A percentile compares a stretch with the other conserved stretches of the same genome.
Conservation (phyloP, 108 stramenopile species). For the Fistulifera pelliculosa region DNA sequence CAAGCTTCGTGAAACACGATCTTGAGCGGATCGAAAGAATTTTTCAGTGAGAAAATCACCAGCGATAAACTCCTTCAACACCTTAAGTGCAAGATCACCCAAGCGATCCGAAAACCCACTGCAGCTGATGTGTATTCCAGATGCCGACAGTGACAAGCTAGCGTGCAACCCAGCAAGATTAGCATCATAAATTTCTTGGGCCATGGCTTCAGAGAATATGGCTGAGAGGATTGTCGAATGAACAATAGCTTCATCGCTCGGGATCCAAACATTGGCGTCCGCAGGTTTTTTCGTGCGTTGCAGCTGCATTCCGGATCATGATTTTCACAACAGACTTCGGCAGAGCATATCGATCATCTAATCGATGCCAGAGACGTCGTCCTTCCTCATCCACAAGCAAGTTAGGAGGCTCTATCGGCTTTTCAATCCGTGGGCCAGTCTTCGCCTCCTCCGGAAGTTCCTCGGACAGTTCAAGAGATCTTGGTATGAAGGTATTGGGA, state of each 20-base stretch:
- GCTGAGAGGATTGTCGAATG: conserved; percentile 42
- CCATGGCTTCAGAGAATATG: conserved; percentile 60
- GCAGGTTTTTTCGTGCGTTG: conserved; percentile 27
- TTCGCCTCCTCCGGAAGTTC: conserved; percentile 69
- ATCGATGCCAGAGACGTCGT: conserved; percentile 73
- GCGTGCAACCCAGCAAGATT: conserved; percentile 63
- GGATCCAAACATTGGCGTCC: conserved; percentile 29
- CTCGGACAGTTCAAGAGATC: conserved; percentile 52
- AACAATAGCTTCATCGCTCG: conserved; percentile 34
- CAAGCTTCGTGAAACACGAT: conserved; percentile 46
- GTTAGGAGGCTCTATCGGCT: conserved; percentile 64
- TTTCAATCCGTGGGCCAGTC: conserved; percentile 57
- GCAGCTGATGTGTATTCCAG: conserved; percentile 54
- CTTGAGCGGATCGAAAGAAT: conserved; percentile 51
- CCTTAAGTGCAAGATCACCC: conserved; percentile 46
- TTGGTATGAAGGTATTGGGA: conserved; percentile 68
- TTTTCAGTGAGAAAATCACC: conserved; percentile 38
- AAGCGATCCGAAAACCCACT: conserved; percentile 75
- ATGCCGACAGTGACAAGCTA: conserved; percentile 48
- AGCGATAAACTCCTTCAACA: conserved; percentile 31
- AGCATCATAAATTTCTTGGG: conserved; percentile 80
- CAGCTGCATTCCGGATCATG: conserved; percentile 48
- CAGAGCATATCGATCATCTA: conserved; percentile 81
- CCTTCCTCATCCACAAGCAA: conserved; percentile 34
- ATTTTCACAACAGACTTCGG: conserved; percentile 60